Evolutionary conservation across 306 rosid species (phyloP).

Genomic region (Quercus dentata): DNA sequence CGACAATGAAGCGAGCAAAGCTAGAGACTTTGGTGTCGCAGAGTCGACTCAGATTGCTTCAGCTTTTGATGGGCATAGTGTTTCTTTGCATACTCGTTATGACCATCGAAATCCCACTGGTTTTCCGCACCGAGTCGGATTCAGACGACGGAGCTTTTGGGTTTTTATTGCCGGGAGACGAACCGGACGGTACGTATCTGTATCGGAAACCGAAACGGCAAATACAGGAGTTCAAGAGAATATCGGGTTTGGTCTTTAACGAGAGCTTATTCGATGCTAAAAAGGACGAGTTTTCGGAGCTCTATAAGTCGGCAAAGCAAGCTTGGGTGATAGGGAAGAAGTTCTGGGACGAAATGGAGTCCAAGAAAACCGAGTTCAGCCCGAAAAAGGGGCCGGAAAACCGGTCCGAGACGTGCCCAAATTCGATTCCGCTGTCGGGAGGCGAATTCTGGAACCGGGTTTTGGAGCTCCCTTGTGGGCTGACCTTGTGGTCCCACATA

Average conservation of each 20-base stretch:
- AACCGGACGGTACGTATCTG: conserved; percentile 24
- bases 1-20: conserved; percentile 70
- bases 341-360: conserved; percentile 69
- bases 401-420: conserved; percentile 58
- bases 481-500: conserved; percentile 86
- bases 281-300: conserved; percentile 41
- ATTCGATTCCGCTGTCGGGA: conserved; percentile 60
- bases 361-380: conserved; percentile 30
- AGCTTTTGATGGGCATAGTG: conserved; percentile 51
- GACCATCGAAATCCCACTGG: conserved; percentile 78
- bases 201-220: conserved; percentile 27
- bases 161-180: conserved; percentile 46
- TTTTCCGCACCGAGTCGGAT: conserved; percentile 35
- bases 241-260: conserved; percentile 71
- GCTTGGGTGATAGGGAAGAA: conserved; percentile 71
- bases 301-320: conserved; percentile 57
- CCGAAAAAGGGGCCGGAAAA: conserved; percentile 35
- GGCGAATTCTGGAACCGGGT: conserved; percentile 47
- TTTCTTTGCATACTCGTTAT: conserved; percentile 62
- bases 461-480: conserved; percentile 74
- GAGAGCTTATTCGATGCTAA: conserved; percentile 30
- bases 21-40: conserved; percentile 39
- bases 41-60: conserved; percentile 63
- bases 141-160: conserved; percentile 36
- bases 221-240: conserved; percentile 42